phyloP scores from a whole-genome alignment of 495 filamentous ascomycete genomes.

The Aspergillus conjunctus region DNA sequence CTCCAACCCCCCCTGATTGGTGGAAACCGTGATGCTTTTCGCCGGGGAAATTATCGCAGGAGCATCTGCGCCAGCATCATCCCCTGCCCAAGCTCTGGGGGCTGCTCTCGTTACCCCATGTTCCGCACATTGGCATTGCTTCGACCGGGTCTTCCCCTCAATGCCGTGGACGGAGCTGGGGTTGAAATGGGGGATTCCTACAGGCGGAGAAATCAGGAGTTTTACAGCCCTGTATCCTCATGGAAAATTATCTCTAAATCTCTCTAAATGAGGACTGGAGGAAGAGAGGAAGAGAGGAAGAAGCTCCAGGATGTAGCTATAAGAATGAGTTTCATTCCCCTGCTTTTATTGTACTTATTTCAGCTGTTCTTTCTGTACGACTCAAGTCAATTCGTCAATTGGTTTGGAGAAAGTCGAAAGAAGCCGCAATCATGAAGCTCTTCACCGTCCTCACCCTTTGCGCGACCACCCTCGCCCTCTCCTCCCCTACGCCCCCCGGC shows the following conservation, averaged over 20 bases:
- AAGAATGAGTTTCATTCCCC: too few relatives aligned
- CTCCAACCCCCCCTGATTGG: constrained; percentile 1
- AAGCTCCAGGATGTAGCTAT: not conserved
- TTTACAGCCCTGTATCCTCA: not conserved
- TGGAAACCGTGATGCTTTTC: constrained; percentile 4
- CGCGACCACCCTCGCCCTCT: constrained; percentile 25
- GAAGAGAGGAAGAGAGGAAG: not conserved
- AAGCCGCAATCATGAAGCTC: constrained; percentile 30
- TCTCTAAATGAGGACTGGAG: not conserved
- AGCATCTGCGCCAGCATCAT: not conserved
- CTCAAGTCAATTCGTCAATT: not conserved
- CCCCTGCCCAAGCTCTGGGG: not conserved
- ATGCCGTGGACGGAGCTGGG: not conserved
- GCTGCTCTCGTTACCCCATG: not conserved
- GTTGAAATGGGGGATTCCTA: constrained; percentile 18
- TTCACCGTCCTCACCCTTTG: constrained; percentile 31
- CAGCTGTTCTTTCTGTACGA: too few relatives aligned
- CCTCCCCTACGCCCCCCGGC: constrained; percentile 25
- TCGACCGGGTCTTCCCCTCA: not conserved
- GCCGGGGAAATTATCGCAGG: constrained; percentile 18
- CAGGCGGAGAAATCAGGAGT: constrained; percentile 39
- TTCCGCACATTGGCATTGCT: not conserved
- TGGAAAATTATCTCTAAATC: too few relatives aligned
- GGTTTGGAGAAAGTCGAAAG: not conserved
- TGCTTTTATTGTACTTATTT: too few relatives aligned